These are phyloP conservation scores for Cercophora samala DNA, from an alignment of 495 filamentous ascomycete genomes.

Conservation along the genomic window DNA sequence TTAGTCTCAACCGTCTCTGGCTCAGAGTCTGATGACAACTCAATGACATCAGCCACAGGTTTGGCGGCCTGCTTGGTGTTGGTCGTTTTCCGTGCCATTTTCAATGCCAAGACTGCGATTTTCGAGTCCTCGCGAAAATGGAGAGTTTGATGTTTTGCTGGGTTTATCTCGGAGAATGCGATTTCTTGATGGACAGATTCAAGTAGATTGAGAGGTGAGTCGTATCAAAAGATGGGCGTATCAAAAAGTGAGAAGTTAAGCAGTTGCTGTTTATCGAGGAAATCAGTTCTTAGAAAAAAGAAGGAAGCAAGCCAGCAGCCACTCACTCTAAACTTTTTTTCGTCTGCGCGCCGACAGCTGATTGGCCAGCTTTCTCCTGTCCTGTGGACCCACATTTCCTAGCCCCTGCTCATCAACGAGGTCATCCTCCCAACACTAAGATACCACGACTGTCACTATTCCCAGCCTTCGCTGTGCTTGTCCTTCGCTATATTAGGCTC, in stretches of 20 bases:
- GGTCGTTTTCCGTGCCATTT: constrained; percentile 16
- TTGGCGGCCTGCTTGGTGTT: constrained; percentile 7
- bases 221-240: neutral
- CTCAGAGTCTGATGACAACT: constrained; percentile 28
- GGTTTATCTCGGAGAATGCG: neutral
- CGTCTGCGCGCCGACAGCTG: neutral
- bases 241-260: neutral
- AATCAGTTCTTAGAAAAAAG: neutral
- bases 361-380: neutral
- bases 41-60: constrained; percentile 18
- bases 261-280: neutral
- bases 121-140: neutral
- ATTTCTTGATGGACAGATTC: neutral
- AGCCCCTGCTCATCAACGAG: neutral
- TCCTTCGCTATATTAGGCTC: neutral
- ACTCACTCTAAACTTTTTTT: constrained; percentile 15
- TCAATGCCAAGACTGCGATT: neutral
- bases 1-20: constrained; percentile 8
- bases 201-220: neutral
- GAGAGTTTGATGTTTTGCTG: neutral
- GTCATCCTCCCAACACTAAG: neutral
- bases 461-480: neutral
- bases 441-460: neutral
- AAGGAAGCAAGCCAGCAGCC: neutral
- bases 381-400: constrained; percentile 6